A percentile compares a stretch with the other conserved stretches of the same genome.
phyloP scores from a whole-genome alignment of 1,284 basidiomycete genomes.

The Pyrrhoderma noxium region DNA sequence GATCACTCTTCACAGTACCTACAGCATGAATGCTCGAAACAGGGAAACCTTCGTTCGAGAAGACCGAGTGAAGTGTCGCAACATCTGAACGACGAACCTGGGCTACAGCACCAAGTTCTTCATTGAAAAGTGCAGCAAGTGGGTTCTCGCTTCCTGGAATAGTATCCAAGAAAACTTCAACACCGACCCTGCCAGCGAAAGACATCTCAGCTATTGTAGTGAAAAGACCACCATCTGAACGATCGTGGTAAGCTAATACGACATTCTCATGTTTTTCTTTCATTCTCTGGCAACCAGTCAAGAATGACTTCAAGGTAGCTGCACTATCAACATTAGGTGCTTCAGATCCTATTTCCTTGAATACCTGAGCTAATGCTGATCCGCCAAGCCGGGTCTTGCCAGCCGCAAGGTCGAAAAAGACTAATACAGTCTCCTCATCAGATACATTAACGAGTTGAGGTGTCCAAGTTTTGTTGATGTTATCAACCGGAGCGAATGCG shows the following conservation, averaged over 20 bases:
- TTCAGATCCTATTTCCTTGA: constrained; percentile 85
- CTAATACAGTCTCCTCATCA: constrained; percentile 61
- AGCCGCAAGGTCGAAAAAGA: constrained; percentile 86
- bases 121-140: constrained; percentile 82
- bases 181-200: constrained; percentile 85
- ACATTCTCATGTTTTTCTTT: constrained; percentile 53
- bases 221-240: constrained; percentile 95
- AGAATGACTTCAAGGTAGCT: constrained; percentile 72
- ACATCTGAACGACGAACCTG: constrained; percentile 72
- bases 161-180: constrained; percentile 59
- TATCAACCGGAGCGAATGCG: constrained; percentile 84
- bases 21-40: constrained; percentile 66
- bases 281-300: constrained; percentile 66
- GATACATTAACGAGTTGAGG: constrained; percentile 73
- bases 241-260: constrained; percentile 94
- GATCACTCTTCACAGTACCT: constrained; percentile 58
- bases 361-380: constrained; percentile 93
- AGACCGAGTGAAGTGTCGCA: constrained; percentile 49
- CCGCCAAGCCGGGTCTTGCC: constrained; percentile 87
- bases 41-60: constrained; percentile 69
- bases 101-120: constrained; percentile 91
- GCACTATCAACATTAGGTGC: constrained; percentile 87
- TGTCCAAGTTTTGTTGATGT: constrained; percentile 86
- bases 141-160: constrained; percentile 45
- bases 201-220: constrained; percentile 93